Percentiles rank a stretch among this genome's conserved stretches.
These are phyloP conservation scores for barley (Hordeum vulgare) DNA, from an alignment of 176 grass and related monocot genomes.

Conservation along the genomic window DNA sequence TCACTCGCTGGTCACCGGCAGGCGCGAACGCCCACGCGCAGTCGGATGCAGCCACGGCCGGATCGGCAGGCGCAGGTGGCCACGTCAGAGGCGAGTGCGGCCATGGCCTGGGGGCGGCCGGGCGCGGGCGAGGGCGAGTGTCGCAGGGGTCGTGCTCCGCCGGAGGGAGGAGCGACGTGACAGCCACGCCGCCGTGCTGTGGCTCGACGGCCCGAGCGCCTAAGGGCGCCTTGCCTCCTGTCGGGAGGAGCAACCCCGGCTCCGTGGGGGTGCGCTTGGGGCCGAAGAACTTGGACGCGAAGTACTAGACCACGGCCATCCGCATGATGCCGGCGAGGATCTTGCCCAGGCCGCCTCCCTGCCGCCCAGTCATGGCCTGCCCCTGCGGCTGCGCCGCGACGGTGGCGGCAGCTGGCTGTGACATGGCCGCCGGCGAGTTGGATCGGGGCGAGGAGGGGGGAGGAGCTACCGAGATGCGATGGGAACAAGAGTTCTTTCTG, in stretches of 20 bases:
- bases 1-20: too few species aligned
- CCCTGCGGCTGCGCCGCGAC: conserved; percentile 37
- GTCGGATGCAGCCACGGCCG: too few species aligned
- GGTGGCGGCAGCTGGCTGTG: conserved; percentile 33
- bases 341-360: conserved; percentile 65
- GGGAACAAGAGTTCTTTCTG: neutral
- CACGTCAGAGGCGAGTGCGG: too few species aligned
- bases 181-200: too few species aligned
- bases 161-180: too few species aligned
- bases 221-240: too few species aligned
- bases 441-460: conserved; percentile 29
- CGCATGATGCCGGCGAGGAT: conserved; percentile 65
- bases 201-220: too few species aligned
- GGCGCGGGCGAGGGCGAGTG: too few species aligned
- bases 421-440: conserved; percentile 56
- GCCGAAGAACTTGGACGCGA: conserved; percentile 92
- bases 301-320: conserved; percentile 98
- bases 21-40: too few species aligned
- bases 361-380: conserved; percentile 16
- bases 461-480: conserved; percentile 20
- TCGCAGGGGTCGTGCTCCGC: too few species aligned
- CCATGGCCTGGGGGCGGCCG: too few species aligned
- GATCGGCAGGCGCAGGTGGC: too few species aligned
- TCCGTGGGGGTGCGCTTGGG: conserved; percentile 59
- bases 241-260: conserved; percentile 56